A percentile compares a stretch with the other conserved stretches of the same genome.
These are phyloP conservation scores for Erythrophleum ivorense DNA, from an alignment of 331 rosid species.

Conservation along the genomic window DNA sequence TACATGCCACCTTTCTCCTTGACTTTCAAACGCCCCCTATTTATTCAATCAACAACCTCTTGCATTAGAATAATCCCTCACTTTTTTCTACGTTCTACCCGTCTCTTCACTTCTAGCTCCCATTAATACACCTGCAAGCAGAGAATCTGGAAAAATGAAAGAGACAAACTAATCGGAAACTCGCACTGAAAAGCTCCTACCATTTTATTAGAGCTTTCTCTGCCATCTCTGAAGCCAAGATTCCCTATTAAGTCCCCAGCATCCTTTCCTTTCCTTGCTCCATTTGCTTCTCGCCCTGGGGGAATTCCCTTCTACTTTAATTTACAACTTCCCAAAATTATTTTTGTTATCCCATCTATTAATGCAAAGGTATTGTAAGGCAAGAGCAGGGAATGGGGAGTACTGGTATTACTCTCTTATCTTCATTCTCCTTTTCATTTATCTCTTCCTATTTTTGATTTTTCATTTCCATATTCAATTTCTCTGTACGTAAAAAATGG, in stretches of 20 bases:
- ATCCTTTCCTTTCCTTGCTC: constrained; percentile 64
- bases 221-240: constrained; percentile 67
- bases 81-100: constrained; percentile 41
- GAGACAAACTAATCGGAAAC: constrained; percentile 61
- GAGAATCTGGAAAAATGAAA: constrained; percentile 38
- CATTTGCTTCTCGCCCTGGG: constrained; percentile 75
- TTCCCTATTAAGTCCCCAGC: constrained; percentile 86
- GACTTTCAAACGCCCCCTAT: constrained; percentile 77
- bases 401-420: constrained; percentile 43
- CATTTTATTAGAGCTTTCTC: constrained; percentile 54
- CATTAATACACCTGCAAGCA: constrained; percentile 50
- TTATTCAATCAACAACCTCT: constrained; percentile 87
- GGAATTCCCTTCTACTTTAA: constrained; percentile 57
- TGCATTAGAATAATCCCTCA: constrained; percentile 77
- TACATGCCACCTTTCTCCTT: constrained; percentile 37
- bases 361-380: constrained; percentile 52
- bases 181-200: constrained; percentile 40
- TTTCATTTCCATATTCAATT: constrained; percentile 11
- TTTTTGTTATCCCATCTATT: constrained; percentile 24
- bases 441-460: constrained; percentile 1
- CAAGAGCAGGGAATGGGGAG: constrained; percentile 65
- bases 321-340: constrained; percentile 23
- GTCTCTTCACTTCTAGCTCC: constrained; percentile 39
- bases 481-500: not conserved
- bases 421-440: constrained; percentile 27